Evolutionary conservation across 352 stramenopile genomes (phyloP), one percentile per base, ranked within the genome.

Genomic region (Globisporangium radiosum): DNA sequence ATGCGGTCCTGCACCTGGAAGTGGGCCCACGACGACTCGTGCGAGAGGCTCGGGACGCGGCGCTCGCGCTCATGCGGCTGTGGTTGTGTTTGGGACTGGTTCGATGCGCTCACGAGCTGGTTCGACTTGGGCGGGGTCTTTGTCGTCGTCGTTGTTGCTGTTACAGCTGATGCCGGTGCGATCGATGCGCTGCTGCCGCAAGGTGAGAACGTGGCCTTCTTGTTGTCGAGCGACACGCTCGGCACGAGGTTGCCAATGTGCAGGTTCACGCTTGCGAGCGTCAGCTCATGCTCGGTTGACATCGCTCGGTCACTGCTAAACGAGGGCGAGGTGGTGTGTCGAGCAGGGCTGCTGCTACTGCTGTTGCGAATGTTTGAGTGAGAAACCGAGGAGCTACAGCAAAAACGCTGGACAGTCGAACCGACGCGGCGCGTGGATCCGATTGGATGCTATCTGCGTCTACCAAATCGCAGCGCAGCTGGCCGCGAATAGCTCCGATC

Each of bases 211-310:
- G 51, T 19, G 37, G 52, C 50, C 17, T 53, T 62, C 40, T 59
- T 57, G 10, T 56, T 60, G 58, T 61, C 55, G 37, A 72, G 60
- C 47, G 79, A 82, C n/a, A 64, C 50, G 52, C 56, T 68, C 10
- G 79, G 79, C 13, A 85, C 54, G 59, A 89, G 56, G 49, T 57
- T 71, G 54, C 73, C 79, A 53, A 89, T 84, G 51, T 86, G 70
- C 37, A 89, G 62, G 19, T 71, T 78, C 42, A 88, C 68, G 19
- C 57, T 73, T 25, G 74, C 68, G 55, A 87, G 71, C 14, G 70
- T 69, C 43, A 78, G 64, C 10, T 62, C 17, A 9, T 40, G 47
- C 15, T 62, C 61, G 15, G 37, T 56, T 39, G 48, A 53, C 47
- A 65, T 60, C 5, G 44, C 14, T 17, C 25, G 25, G 25, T 33